phyloP scores from a whole-genome alignment of 1,284 basidiomycete genomes.

The Athelia psychrophila region DNA sequence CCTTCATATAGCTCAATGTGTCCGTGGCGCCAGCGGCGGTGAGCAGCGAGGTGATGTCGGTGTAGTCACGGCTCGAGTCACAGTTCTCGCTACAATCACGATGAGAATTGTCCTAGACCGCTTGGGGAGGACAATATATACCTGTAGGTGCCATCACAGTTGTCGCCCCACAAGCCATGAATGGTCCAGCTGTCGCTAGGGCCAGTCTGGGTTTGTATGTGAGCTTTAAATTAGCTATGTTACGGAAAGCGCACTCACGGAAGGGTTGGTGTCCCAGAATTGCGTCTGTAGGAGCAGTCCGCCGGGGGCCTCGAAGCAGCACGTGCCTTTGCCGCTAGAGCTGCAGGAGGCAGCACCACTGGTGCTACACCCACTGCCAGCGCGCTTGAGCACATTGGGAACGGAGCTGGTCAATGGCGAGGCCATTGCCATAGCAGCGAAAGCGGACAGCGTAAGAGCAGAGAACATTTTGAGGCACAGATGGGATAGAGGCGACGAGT shows the following conservation, averaged over 20 bases:
- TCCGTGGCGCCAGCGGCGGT: slow-evolving; percentile 20
- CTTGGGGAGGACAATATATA: neutral
- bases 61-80: slow-evolving; percentile 28
- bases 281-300: slow-evolving; percentile 20
- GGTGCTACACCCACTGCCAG: slow-evolving; percentile 31
- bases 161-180: slow-evolving; percentile 24
- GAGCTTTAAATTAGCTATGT: slow-evolving; percentile 12
- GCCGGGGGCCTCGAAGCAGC: slow-evolving; percentile 20
- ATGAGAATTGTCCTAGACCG: slow-evolving; percentile 34
- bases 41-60: slow-evolving; percentile 30
- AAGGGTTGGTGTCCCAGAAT: slow-evolving; percentile 3
- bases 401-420: too few relatives aligned
- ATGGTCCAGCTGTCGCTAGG: slow-evolving; percentile 25
- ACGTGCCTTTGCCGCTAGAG: slow-evolving; percentile 10
- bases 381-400: neutral
- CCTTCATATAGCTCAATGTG: slow-evolving; percentile 30
- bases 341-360: slow-evolving; percentile 32
- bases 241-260: neutral
- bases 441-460: slow-evolving; percentile 11
- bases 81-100: slow-evolving; percentile 33
- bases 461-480: slow-evolving; percentile 2
- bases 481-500: neutral
- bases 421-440: slow-evolving; percentile 15
- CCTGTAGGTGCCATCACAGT: slow-evolving; percentile 7
- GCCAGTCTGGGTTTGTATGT: slow-evolving; percentile 20